Conservation (phyloP, 805 yeast species). For the Candida ponderosae region DNA sequence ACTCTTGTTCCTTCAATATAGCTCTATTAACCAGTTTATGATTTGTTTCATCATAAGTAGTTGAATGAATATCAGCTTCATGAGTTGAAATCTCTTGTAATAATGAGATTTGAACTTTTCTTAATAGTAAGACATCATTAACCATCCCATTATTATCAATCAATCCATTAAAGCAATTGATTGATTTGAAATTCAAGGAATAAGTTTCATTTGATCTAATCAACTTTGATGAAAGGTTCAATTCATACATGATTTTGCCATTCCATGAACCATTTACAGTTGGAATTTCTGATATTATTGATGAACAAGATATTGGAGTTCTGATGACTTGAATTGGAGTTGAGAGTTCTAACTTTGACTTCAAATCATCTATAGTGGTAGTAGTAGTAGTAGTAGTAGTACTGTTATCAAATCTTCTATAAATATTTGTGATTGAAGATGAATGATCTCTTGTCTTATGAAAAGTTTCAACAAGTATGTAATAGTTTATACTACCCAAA, state of each 20-base stretch:
- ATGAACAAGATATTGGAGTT: background rate
- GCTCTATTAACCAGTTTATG: too few species aligned
- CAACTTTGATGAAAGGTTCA: background rate
- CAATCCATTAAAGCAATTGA: too few species aligned
- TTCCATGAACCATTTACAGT: background rate
- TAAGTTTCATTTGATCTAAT: background rate
- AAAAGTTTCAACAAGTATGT: slow-evolving; percentile 5
- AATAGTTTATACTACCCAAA: slow-evolving; percentile 11
- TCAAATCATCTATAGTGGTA: too few species aligned
- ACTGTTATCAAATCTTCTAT: too few species aligned
- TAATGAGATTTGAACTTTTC: too few species aligned
- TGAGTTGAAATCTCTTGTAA: background rate
- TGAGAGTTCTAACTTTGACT: background rate
- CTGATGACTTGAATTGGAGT: background rate
- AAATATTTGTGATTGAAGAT: too few species aligned
- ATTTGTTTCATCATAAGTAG: background rate
- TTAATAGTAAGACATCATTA: too few species aligned
- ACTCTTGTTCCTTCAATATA: background rate
- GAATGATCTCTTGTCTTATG: too few species aligned
- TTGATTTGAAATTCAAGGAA: too few species aligned
- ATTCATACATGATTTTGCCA: too few species aligned
- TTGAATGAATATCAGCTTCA: background rate
- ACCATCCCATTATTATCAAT: too few species aligned
- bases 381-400: too few species aligned
- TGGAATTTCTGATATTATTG: background rate